These are phyloP conservation scores for Tylopilus sp. DNA, from an alignment of 768 basidiomycete species.

Conservation along the genomic window DNA sequence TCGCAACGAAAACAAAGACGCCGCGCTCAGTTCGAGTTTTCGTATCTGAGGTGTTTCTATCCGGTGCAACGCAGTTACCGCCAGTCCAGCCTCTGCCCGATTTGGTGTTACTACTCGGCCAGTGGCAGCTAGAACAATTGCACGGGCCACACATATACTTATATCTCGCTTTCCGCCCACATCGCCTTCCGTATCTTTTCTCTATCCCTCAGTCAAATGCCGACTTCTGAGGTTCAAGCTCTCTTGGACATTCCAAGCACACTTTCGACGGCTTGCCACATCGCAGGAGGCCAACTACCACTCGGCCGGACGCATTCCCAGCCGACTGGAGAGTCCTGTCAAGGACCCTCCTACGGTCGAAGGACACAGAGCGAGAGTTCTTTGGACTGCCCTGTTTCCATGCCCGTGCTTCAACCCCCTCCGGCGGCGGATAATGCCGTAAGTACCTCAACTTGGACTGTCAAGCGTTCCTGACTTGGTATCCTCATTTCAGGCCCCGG, in stretches of 20 bases:
- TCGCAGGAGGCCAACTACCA: constrained; percentile 6
- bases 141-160: not conserved
- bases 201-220: constrained; percentile 10
- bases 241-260: constrained; percentile 17
- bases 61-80: constrained; percentile 1
- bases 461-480: constrained; percentile 4
- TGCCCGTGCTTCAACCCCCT: constrained; percentile 9
- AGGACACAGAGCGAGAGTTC: constrained; percentile 26
- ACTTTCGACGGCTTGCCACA: constrained; percentile 6
- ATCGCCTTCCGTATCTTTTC: not conserved
- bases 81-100: constrained; percentile 13
- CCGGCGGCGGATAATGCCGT: constrained; percentile 26
- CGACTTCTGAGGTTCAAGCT: constrained; percentile 21
- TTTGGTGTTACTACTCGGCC: constrained; percentile 13
- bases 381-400: constrained; percentile 6
- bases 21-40: not conserved
- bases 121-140: constrained; percentile 17
- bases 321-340: constrained; percentile 24
- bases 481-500: constrained; percentile 4
- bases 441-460: not conserved
- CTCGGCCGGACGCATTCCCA: constrained; percentile 20
- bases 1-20: not conserved
- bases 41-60: not conserved
- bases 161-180: not conserved
- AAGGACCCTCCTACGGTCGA: constrained; percentile 20